Percentiles rank a stretch among this genome's conserved stretches.
phyloP scores from a whole-genome alignment of 371 early-diverging fungal genomes.

The Thermomucor indicae-seudaticae region DNA sequence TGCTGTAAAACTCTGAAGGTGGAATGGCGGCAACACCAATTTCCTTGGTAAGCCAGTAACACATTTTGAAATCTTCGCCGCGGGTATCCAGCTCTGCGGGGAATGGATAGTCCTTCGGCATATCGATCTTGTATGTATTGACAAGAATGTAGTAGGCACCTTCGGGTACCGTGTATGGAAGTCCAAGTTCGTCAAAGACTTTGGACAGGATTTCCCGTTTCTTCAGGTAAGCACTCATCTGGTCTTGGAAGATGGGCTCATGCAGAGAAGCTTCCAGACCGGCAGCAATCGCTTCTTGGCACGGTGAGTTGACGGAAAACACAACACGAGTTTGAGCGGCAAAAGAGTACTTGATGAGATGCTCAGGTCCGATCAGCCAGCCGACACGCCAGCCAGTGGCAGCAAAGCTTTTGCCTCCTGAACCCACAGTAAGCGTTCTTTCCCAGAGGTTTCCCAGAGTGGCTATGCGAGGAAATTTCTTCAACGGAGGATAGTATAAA shows the following conservation, averaged over 20 bases:
- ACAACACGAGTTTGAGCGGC: slow-evolving; percentile 90
- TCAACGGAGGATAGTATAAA: slow-evolving; percentile 69
- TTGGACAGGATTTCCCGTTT: slow-evolving; percentile 73
- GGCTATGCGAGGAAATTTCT: slow-evolving; percentile 73
- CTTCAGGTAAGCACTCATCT: slow-evolving; percentile 61
- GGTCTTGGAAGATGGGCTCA: slow-evolving; percentile 67
- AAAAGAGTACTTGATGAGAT: slow-evolving; percentile 71
- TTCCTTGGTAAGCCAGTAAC: slow-evolving; percentile 85
- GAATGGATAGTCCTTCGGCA: slow-evolving; percentile 64
- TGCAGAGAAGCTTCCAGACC: slow-evolving; percentile 67
- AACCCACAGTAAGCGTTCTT: slow-evolving; percentile 92
- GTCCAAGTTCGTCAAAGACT: slow-evolving; percentile 64
- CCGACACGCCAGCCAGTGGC: slow-evolving; percentile 98
- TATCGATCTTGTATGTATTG: slow-evolving; percentile 65
- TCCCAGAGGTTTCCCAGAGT: slow-evolving; percentile 84
- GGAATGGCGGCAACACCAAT: slow-evolving; percentile 94
- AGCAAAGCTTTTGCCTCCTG: slow-evolving; percentile 92
- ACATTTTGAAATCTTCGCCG: slow-evolving; percentile 76
- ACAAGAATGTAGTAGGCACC: slow-evolving; percentile 94
- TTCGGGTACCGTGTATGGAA: slow-evolving; percentile 84
- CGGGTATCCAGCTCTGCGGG: slow-evolving; percentile 60
- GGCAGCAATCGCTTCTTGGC: slow-evolving; percentile 87
- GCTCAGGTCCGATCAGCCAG: slow-evolving; percentile 85
- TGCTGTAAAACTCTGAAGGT: slow-evolving; percentile 85
- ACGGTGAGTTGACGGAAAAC: slow-evolving; percentile 85